A percentile compares a stretch with the other conserved stretches of the same genome.
phyloP scores from a whole-genome alignment of 164 flowering plant genomes.

The Magnolia changhungtana region DNA sequence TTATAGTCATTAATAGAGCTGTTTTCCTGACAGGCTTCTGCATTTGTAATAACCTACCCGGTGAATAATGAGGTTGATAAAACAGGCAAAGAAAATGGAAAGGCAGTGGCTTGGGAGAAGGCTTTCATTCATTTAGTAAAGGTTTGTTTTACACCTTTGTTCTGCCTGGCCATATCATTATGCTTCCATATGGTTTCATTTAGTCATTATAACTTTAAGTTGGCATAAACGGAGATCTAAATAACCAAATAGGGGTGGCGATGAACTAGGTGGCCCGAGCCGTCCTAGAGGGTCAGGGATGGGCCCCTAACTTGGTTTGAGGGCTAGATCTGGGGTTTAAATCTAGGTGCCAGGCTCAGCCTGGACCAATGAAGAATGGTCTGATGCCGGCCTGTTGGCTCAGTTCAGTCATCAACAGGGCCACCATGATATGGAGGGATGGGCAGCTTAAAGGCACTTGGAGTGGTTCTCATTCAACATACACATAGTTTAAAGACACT shows the following conservation, averaged over 20 bases:
- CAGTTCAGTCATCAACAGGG: no score
- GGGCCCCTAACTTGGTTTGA: no score
- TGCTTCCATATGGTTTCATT: neutral
- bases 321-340: no score
- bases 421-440: no score
- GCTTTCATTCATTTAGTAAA: conserved; percentile 81
- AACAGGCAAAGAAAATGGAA: conserved; percentile 55
- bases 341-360: no score
- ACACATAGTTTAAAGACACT: no score
- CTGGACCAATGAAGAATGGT: no score
- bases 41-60: conserved; percentile 90
- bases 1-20: neutral
- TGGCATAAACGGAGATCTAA: neutral
- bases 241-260: neutral
- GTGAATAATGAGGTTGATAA: conserved; percentile 67
- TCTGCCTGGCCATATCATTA: neutral
- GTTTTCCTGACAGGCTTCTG: conserved; percentile 74
- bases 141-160: conserved; percentile 30
- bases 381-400: no score
- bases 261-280: no score
- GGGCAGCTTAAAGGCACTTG: no score
- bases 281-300: no score
- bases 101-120: conserved; percentile 94
- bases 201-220: neutral
- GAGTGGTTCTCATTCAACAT: no score